phyloP scores from a whole-genome alignment of 345 rosid species.

The Clausena lansium region DNA sequence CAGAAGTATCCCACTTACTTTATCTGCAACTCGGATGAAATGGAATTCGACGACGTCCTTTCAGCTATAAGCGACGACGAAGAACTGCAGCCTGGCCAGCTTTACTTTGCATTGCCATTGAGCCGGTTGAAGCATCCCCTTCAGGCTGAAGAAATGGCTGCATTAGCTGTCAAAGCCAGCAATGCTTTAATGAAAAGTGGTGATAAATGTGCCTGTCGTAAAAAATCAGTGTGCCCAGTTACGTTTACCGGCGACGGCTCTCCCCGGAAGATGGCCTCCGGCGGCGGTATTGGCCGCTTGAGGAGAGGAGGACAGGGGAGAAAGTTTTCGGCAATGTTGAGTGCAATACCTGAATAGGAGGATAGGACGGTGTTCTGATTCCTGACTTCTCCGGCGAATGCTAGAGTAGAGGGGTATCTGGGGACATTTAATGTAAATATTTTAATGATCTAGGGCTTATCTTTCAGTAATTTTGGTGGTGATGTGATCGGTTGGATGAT shows the following conservation, averaged over 20 bases:
- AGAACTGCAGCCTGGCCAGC: slow-evolving; percentile 79
- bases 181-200: slow-evolving; percentile 62
- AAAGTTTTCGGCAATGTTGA: slow-evolving; percentile 54
- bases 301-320: slow-evolving; percentile 37
- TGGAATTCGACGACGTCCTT: slow-evolving; percentile 84
- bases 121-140: slow-evolving; percentile 58
- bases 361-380: neutral
- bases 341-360: slow-evolving; percentile 70
- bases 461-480: neutral
- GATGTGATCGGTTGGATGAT: neutral
- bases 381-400: too few species aligned
- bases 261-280: slow-evolving; percentile 16
- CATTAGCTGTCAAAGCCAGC: slow-evolving; percentile 97
- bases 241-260: slow-evolving; percentile 28
- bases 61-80: slow-evolving; percentile 65
- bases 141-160: slow-evolving; percentile 89
- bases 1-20: slow-evolving; percentile 55
- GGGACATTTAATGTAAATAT: slow-evolving; percentile 11
- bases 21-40: slow-evolving; percentile 91
- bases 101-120: slow-evolving; percentile 82
- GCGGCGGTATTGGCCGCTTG: slow-evolving; percentile 25
- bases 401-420: neutral
- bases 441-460: neutral
- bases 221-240: slow-evolving; percentile 34
- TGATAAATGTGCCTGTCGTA: slow-evolving; percentile 42